These are phyloP conservation scores for Wickerhamomyces hampshirensis DNA, from an alignment of 805 yeast species.

Conservation along the genomic window DNA sequence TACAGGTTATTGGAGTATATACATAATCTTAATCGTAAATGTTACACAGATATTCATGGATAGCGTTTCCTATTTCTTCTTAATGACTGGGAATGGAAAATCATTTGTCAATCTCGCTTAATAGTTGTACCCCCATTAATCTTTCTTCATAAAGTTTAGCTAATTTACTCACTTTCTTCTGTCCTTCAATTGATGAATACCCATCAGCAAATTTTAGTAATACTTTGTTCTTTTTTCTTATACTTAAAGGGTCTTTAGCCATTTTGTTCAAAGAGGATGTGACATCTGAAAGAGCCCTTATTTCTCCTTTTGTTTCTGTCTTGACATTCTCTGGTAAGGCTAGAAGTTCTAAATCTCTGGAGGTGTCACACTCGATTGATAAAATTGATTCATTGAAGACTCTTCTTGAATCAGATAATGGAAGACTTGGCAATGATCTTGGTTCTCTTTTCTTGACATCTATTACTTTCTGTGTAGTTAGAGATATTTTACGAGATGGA, in stretches of 20 bases:
- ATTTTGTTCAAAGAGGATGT: slow-evolving; percentile 20
- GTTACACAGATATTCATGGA: too few relatives aligned
- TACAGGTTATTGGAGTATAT: too few relatives aligned
- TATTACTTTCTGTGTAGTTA: slow-evolving; percentile 4
- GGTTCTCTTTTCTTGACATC: slow-evolving; percentile 14
- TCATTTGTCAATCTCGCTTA: slow-evolving; percentile 27
- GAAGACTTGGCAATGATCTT: slow-evolving; percentile 12
- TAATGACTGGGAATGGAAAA: too few relatives aligned
- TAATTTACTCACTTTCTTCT: slow-evolving; percentile 54
- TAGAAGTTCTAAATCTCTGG: too few relatives aligned
- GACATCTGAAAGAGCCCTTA: slow-evolving; percentile 18
- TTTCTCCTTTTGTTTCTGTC: slow-evolving; percentile 1
- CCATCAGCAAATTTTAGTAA: slow-evolving; percentile 24
- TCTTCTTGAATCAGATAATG: slow-evolving; percentile 2
- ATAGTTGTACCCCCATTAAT: slow-evolving; percentile 32
- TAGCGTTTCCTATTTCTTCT: too few relatives aligned
- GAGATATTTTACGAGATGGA: slow-evolving; percentile 16
- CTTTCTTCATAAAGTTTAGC: slow-evolving; percentile 64
- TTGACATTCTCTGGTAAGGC: too few relatives aligned
- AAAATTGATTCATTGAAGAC: slow-evolving; percentile 2
- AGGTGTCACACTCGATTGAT: slow-evolving; percentile 5
- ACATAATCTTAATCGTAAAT: too few relatives aligned
- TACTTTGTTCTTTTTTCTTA: slow-evolving; percentile 9
- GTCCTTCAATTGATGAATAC: slow-evolving; percentile 30
- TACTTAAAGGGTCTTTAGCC: slow-evolving; percentile 5